Conservation (phyloP, 192 early-diverging fungal species). For the Backusella circina region DNA sequence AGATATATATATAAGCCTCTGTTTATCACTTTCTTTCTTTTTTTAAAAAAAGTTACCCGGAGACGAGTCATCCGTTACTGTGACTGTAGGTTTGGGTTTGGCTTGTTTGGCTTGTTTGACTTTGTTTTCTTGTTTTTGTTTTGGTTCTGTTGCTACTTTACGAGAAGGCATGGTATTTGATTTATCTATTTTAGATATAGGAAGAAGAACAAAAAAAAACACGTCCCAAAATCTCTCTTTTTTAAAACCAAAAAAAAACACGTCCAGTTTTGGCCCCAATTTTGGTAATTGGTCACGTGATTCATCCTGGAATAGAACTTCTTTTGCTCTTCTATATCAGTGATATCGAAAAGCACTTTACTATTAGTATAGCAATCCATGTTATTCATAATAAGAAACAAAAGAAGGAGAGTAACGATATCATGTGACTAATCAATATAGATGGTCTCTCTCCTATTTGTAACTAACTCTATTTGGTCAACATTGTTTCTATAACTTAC, state of each 20-base stretch:
- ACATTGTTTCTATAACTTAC: no score
- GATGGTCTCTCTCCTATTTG: no score
- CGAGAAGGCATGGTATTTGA: neutral
- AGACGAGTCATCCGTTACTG: slow-evolving; percentile 2
- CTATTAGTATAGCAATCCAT: no score
- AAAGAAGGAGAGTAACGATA: no score
- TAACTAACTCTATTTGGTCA: no score
- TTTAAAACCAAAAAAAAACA: neutral
- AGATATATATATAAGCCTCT: neutral
- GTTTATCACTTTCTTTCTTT: neutral
- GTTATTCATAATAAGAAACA: no score
- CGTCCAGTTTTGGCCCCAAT: no score
- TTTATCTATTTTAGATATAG: neutral
- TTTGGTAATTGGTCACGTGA: neutral
- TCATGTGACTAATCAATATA: no score
- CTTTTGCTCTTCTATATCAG: no score
- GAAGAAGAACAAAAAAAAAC: neutral
- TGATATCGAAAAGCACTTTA: no score
- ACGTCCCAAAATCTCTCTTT: neutral
- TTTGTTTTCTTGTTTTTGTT: neutral
- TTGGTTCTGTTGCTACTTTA: neutral
- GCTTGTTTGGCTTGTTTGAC: neutral
- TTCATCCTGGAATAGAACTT: no score
- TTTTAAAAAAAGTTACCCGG: neutral
- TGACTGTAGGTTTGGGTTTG: neutral